These are phyloP conservation scores for Eustoma russellianum DNA, from an alignment of 257 asterid species.

Conservation along the genomic window DNA sequence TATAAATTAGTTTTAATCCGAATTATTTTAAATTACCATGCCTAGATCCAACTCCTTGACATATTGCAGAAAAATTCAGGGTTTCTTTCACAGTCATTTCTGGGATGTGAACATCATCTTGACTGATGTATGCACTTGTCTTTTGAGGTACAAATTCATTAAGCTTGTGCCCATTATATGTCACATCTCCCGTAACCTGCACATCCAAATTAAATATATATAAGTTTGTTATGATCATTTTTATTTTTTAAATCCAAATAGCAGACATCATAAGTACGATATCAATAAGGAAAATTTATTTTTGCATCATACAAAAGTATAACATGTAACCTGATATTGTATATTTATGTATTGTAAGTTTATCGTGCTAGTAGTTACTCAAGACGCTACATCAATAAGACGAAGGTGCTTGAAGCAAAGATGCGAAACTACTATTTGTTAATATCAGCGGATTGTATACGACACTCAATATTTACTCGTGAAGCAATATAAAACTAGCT, in stretches of 20 bases:
- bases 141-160: constrained; percentile 74
- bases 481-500: not conserved
- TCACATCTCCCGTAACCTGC: constrained; percentile 64
- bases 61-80: constrained; percentile 81
- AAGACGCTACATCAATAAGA: too few species aligned
- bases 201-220: not conserved
- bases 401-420: too few species aligned
- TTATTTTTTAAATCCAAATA: not conserved
- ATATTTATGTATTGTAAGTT: not conserved
- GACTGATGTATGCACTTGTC: constrained; percentile 94
- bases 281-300: too few species aligned
- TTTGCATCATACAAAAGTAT: too few species aligned
- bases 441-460: too few species aligned
- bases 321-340: not conserved
- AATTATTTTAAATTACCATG: constrained; percentile 38
- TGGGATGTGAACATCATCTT: constrained; percentile 81
- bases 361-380: too few species aligned
- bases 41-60: constrained; percentile 86
- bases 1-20: not conserved
- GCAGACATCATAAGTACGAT: not conserved
- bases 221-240: not conserved
- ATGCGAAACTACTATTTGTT: too few species aligned
- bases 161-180: constrained; percentile 71
- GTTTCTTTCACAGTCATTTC: constrained; percentile 99
- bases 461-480: not conserved